A percentile compares a stretch with the other conserved stretches of the same genome.
phyloP scores from a whole-genome alignment of 2,329 filamentous ascomycete species.

The Juglanconis oblonga region DNA sequence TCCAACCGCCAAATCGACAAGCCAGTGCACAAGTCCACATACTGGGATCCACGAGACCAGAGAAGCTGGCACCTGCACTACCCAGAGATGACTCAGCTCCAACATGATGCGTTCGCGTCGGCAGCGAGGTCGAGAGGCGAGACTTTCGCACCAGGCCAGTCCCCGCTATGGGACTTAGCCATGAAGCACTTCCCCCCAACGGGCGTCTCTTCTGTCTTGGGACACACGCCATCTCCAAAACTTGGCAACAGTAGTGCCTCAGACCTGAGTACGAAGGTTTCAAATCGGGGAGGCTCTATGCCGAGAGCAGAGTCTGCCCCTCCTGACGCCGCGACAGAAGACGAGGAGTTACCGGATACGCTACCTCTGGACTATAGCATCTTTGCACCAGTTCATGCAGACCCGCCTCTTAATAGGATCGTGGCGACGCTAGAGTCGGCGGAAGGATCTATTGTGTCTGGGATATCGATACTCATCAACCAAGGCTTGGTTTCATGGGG shows the following conservation, averaged over 20 bases:
- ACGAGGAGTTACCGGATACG: constrained; percentile 32
- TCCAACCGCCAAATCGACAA: constrained; percentile 58
- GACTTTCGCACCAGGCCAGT: constrained; percentile 49
- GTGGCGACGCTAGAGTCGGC: constrained; percentile 68
- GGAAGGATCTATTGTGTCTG: constrained; percentile 60
- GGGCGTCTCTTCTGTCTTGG: not conserved
- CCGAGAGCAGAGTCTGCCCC: not conserved
- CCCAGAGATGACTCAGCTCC: constrained; percentile 61
- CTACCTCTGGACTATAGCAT: constrained; percentile 34
- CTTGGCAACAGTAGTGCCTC: constrained; percentile 1
- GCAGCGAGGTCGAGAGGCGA: constrained; percentile 50
- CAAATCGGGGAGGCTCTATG: constrained; percentile 1
- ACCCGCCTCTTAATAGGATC: constrained; percentile 35
- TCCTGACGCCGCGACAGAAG: not conserved
- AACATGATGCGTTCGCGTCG: constrained; percentile 53
- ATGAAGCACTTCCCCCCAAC: constrained; percentile 57
- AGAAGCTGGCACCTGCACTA: constrained; percentile 60
- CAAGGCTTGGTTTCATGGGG: constrained; percentile 75
- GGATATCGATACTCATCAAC: constrained; percentile 63
- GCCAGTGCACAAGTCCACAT: constrained; percentile 53
- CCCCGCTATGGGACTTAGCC: constrained; percentile 53
- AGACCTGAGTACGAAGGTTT: constrained; percentile 5
- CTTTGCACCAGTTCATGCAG: constrained; percentile 32
- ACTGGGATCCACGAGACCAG: constrained; percentile 54
- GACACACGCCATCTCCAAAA: constrained; percentile 1